These are phyloP conservation scores for Tylopilus sp. DNA, from an alignment of 768 basidiomycete species.

Conservation along the genomic window DNA sequence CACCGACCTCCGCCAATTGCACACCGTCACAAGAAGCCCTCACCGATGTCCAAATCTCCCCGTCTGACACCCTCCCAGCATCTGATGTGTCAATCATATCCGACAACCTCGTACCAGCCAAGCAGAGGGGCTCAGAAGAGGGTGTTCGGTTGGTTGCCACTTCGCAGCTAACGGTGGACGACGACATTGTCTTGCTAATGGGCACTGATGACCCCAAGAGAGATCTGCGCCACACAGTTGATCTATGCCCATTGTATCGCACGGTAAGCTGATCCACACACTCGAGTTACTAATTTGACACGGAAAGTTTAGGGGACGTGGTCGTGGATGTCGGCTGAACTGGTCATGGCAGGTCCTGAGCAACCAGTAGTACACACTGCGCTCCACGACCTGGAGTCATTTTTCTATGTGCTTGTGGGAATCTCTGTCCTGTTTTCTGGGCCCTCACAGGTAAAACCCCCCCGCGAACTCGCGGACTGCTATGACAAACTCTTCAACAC, in stretches of 20 bases:
- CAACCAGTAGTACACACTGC: not conserved
- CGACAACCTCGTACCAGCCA: not conserved
- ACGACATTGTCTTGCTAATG: not conserved
- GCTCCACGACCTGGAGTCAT: not conserved
- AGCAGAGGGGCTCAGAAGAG: not conserved
- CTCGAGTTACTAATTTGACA: not conserved
- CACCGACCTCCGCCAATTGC: too few species aligned
- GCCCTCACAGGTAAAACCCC: not conserved
- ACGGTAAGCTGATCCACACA: not conserved
- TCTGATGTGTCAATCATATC: not conserved
- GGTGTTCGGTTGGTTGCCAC: not conserved
- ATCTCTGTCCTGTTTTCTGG: not conserved
- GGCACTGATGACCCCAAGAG: not conserved
- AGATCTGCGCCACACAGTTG: not conserved
- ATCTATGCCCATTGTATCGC: not conserved
- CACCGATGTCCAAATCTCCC: too few species aligned
- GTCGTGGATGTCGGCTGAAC: slow-evolving; percentile 3
- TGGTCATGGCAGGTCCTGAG: slow-evolving; percentile 2
- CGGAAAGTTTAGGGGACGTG: not conserved
- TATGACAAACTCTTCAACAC: slow-evolving; percentile 6
- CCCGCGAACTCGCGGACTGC: not conserved
- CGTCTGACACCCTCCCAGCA: not conserved
- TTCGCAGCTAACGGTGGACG: not conserved
- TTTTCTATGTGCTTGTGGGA: not conserved
- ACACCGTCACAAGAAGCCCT: too few species aligned